phyloP scores from a whole-genome alignment of 2,329 filamentous ascomycete species.

The Neonectria magnoliae region DNA sequence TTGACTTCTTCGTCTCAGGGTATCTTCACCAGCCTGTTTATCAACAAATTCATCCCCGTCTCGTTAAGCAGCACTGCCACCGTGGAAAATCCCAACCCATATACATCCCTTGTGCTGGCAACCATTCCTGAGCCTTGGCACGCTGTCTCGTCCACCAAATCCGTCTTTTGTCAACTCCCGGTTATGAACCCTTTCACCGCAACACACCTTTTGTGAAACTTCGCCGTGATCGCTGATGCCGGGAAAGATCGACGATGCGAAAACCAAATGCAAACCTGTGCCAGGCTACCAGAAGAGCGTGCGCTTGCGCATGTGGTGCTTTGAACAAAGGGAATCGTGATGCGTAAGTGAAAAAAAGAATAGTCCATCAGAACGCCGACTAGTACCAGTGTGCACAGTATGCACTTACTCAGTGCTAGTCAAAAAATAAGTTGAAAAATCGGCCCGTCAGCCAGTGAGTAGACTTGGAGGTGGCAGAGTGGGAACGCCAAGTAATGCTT shows the following conservation, averaged over 20 bases:
- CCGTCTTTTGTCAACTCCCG: not conserved
- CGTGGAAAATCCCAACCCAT: not conserved
- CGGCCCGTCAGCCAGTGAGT: not conserved
- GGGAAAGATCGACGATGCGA: slow-evolving; percentile 10
- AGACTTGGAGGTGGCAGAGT: slow-evolving; percentile 4
- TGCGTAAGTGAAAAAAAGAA: slow-evolving; percentile 8
- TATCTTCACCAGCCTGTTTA: slow-evolving; percentile 14
- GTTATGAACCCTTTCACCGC: not conserved
- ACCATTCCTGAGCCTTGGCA: slow-evolving; percentile 1
- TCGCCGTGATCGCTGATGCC: slow-evolving; percentile 11
- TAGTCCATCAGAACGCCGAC: slow-evolving; percentile 15
- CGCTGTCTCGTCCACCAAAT: not conserved
- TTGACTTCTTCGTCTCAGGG: slow-evolving; percentile 14
- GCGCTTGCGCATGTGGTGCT: slow-evolving; percentile 17
- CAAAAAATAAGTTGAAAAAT: slow-evolving; percentile 4
- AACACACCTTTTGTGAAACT: slow-evolving; percentile 4
- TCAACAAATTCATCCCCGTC: slow-evolving; percentile 2
- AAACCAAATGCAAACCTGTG: slow-evolving; percentile 16
- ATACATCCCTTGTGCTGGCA: not conserved
- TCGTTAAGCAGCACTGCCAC: not conserved
- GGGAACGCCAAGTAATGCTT: slow-evolving; percentile 31
- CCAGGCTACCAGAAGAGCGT: slow-evolving; percentile 4
- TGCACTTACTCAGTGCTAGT: not conserved
- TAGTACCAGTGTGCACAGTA: not conserved
- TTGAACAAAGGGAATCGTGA: slow-evolving; percentile 24